phyloP scores from a whole-genome alignment of 148 eudicot genomes.

The Chenopodium berlandieri region DNA sequence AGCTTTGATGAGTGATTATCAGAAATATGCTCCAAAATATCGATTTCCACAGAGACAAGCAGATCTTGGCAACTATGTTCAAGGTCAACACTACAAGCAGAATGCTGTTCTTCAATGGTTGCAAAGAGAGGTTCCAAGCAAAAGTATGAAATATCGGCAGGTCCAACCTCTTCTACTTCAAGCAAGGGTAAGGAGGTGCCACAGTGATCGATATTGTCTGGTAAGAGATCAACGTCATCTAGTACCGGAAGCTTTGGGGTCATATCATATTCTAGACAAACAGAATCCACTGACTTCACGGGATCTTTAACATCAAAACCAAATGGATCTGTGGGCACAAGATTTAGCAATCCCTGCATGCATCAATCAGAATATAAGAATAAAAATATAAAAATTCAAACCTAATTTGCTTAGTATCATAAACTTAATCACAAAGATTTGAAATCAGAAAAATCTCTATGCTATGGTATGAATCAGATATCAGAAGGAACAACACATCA shows the following conservation, averaged over 20 bases:
- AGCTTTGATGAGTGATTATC: constrained; percentile 33
- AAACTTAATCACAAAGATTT: background rate
- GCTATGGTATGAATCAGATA: background rate
- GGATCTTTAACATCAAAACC: constrained; percentile 45
- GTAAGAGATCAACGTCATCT: constrained; percentile 41
- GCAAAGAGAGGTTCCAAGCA: constrained; percentile 37
- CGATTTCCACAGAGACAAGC: constrained; percentile 43
- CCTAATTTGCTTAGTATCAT: background rate
- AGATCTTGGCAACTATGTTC: constrained; percentile 40
- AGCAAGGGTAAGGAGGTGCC: constrained; percentile 49
- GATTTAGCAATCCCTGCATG: constrained; percentile 49
- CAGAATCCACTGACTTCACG: constrained; percentile 47
- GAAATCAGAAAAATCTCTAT: background rate
- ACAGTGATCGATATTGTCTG: constrained; percentile 28
- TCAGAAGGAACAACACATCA: background rate
- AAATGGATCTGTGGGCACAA: constrained; percentile 30
- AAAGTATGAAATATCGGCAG: constrained; percentile 34
- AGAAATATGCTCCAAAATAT: constrained; percentile 46
- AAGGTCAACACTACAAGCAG: constrained; percentile 31
- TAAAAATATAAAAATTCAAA: background rate
- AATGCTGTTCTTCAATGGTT: constrained; percentile 37
- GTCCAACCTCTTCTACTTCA: constrained; percentile 67
- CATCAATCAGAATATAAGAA: background rate
- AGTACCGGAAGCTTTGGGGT: constrained; percentile 35
- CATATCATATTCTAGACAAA: constrained; percentile 30